Percentiles rank a stretch among this genome's conserved stretches.
These are phyloP conservation scores for Globisporangium nagaii DNA, from an alignment of 352 stramenopile species.

Conservation along the genomic window DNA sequence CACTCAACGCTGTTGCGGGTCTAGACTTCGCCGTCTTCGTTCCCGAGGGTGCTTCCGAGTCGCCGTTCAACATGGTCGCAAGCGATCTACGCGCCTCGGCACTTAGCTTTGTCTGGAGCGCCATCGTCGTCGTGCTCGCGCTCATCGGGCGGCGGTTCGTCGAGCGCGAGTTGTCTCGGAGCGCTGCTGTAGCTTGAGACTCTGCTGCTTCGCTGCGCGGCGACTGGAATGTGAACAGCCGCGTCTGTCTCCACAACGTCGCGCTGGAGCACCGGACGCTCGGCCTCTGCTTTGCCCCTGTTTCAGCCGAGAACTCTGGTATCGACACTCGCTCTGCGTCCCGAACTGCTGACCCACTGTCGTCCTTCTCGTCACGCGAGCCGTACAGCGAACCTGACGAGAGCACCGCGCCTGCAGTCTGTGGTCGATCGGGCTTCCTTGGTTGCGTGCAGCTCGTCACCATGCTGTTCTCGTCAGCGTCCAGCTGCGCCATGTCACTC, in stretches of 20 bases:
- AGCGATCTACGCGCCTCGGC: constrained; percentile 2
- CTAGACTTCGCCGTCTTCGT: neutral
- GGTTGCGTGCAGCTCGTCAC: neutral
- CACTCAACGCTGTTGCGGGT: neutral
- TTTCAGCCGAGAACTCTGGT: neutral
- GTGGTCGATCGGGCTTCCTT: neutral
- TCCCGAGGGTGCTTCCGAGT: neutral
- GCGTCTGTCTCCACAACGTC: constrained; percentile 37
- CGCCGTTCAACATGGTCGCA: constrained; percentile 3
- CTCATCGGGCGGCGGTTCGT: constrained; percentile 1
- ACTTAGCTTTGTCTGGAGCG: neutral
- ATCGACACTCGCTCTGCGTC: neutral
- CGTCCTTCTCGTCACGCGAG: neutral
- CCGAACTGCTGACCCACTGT: neutral
- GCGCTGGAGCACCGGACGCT: constrained; percentile 35
- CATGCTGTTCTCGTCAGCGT: neutral
- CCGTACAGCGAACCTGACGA: neutral
- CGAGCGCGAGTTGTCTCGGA: neutral
- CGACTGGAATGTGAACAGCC: constrained; percentile 33
- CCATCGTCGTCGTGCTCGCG: neutral
- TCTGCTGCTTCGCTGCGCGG: constrained; percentile 1
- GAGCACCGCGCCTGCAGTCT: constrained; percentile 1
- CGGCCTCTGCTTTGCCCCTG: neutral
- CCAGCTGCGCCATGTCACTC: constrained; percentile 15
- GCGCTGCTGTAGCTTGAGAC: neutral